These are phyloP conservation scores for Cytospora piceicola DNA, from an alignment of 2,329 filamentous ascomycete genomes.

Conservation along the genomic window DNA sequence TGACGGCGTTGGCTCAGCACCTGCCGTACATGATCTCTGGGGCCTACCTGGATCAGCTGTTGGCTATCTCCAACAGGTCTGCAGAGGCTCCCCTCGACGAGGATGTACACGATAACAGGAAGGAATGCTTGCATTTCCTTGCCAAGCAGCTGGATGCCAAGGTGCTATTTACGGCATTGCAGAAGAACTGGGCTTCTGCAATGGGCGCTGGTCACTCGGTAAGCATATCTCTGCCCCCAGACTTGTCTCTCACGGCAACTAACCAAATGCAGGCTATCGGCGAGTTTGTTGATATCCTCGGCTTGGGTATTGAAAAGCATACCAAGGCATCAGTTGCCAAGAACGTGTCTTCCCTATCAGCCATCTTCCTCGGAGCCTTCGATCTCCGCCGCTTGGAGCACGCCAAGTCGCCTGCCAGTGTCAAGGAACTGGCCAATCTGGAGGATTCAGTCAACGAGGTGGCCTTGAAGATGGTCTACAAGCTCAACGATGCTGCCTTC, in stretches of 20 bases:
- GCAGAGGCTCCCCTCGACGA: constrained; percentile 64
- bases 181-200: constrained; percentile 73
- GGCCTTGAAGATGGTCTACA: constrained; percentile 89
- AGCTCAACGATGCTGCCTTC: constrained; percentile 93
- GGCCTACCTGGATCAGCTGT: constrained; percentile 70
- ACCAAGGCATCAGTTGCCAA: constrained; percentile 79
- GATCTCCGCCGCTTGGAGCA: constrained; percentile 67
- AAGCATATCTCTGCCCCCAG: constrained; percentile 40
- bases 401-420: constrained; percentile 47
- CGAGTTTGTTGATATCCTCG: constrained; percentile 72
- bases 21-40: constrained; percentile 88
- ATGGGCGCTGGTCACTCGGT: constrained; percentile 64
- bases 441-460: constrained; percentile 71
- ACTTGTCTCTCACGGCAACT: constrained; percentile 32
- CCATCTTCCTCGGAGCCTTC: constrained; percentile 61
- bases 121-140: constrained; percentile 72
- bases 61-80: constrained; percentile 74
- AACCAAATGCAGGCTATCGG: constrained; percentile 58
- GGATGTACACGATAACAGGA: constrained; percentile 66
- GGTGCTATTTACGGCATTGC: constrained; percentile 73
- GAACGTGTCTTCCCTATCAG: constrained; percentile 71
- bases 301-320: constrained; percentile 73
- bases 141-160: constrained; percentile 79
- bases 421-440: constrained; percentile 52
- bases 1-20: constrained; percentile 78